Percentiles rank a stretch among this genome's conserved stretches.
Evolutionary conservation across 2,329 filamentous ascomycete genomes (phyloP).

Genomic region (Rutstroemia sp.): DNA sequence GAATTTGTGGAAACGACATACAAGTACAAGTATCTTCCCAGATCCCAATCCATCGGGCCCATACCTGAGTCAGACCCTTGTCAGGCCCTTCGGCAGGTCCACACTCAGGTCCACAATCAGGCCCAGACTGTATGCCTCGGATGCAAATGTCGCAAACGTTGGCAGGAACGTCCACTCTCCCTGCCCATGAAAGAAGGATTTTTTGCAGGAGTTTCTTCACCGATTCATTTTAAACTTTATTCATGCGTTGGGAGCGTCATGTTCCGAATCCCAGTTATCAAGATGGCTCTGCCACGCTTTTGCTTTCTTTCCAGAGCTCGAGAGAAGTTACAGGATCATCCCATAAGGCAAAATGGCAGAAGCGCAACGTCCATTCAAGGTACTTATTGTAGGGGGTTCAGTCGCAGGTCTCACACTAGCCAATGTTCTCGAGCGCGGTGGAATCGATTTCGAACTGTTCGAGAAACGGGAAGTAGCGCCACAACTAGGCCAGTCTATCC

Average conservation of each 20-base stretch:
- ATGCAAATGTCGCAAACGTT: neutral
- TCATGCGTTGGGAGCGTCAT: neutral
- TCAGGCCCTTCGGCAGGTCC: too few species aligned
- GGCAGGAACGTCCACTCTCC: neutral
- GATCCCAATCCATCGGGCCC: too few species aligned
- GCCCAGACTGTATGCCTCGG: too few species aligned
- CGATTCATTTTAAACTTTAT: too few species aligned
- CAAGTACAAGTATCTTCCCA: neutral
- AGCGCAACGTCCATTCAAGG: slow-evolving; percentile 11
- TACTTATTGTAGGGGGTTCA: slow-evolving; percentile 19
- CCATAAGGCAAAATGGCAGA: neutral
- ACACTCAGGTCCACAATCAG: too few species aligned
- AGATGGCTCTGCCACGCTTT: neutral
- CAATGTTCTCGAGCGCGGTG: slow-evolving; percentile 15
- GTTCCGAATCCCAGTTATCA: neutral
- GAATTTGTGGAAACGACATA: neutral
- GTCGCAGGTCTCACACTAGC: slow-evolving; percentile 20
- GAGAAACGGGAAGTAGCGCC: slow-evolving; percentile 18
- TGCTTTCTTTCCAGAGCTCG: neutral
- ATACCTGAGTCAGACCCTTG: too few species aligned
- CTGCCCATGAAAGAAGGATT: too few species aligned
- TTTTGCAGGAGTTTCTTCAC: too few species aligned
- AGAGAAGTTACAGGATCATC: neutral
- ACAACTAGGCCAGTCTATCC: slow-evolving; percentile 19
- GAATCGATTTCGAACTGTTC: slow-evolving; percentile 20